A percentile compares a stretch with the other conserved stretches of the same genome.
phyloP scores from a whole-genome alignment of 139 green algal species.

The Tetraselmis chui region DNA sequence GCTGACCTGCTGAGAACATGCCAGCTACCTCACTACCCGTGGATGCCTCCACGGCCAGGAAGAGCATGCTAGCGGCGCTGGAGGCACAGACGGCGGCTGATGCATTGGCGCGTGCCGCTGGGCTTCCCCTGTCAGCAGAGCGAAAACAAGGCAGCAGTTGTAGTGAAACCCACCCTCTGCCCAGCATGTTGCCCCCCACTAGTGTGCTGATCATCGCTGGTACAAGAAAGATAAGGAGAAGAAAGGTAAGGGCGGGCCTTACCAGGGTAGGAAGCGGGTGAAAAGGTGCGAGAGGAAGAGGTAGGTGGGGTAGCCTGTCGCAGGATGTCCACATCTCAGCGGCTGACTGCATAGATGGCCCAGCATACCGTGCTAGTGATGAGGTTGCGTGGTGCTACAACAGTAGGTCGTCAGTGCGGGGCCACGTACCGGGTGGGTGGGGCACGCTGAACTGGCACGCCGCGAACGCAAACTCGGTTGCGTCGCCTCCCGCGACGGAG shows the following conservation, averaged over 20 bases:
- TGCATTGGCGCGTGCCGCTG: slow-evolving; percentile 5
- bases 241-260: slow-evolving; percentile 1
- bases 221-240: slow-evolving; percentile 1
- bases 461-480: slow-evolving; percentile 14
- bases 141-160: no score
- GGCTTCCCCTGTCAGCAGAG: neutral
- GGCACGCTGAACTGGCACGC: slow-evolving; percentile 13
- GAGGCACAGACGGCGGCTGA: neutral
- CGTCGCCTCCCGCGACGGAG: slow-evolving; percentile 15
- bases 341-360: no score
- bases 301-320: slow-evolving; percentile 5
- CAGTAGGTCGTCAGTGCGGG: neutral
- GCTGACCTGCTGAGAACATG: neutral
- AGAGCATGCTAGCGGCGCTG: neutral
- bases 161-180: no score
- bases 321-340: no score
- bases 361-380: no score
- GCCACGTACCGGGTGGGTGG: slow-evolving; percentile 14
- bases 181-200: no score
- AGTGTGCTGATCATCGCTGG: no score
- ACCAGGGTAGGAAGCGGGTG: neutral
- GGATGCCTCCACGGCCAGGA: slow-evolving; percentile 8
- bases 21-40: neutral
- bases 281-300: neutral
- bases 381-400: no score